Conservation (phyloP, 805 yeast species). For the Nakazawaea wickerhamii region DNA sequence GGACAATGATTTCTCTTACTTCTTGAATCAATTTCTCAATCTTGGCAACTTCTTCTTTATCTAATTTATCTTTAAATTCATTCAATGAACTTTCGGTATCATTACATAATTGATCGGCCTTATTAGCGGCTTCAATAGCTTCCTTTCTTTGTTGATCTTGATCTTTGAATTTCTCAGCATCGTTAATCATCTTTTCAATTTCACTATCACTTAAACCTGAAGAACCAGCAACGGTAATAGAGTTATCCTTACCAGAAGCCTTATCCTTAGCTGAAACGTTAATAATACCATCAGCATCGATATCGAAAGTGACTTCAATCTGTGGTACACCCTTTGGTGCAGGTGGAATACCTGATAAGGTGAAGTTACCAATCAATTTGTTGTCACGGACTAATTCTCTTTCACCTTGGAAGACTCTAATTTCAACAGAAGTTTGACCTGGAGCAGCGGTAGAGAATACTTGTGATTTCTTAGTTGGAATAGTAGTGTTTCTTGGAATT, state of each 20-base stretch:
- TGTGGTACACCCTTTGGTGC: slow-evolving; percentile 95
- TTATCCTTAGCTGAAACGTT: slow-evolving; percentile 78
- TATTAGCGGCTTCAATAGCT: slow-evolving; percentile 67
- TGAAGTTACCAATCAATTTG: slow-evolving; percentile 96
- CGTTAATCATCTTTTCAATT: slow-evolving; percentile 55
- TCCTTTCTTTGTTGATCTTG: slow-evolving; percentile 54
- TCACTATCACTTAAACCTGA: slow-evolving; percentile 68
- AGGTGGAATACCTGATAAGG: slow-evolving; percentile 91
- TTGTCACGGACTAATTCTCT: slow-evolving; percentile 97
- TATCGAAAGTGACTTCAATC: slow-evolving; percentile 91
- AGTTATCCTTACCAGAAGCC: slow-evolving; percentile 72
- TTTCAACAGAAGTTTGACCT: slow-evolving; percentile 95
- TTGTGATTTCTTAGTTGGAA: slow-evolving; percentile 95
- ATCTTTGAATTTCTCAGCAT: slow-evolving; percentile 58
- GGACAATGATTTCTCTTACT: slow-evolving; percentile 60
- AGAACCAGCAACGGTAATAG: slow-evolving; percentile 67
- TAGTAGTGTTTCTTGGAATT: slow-evolving; percentile 90
- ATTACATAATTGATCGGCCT: slow-evolving; percentile 71
- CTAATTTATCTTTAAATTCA: slow-evolving; percentile 64
- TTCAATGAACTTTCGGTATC: slow-evolving; percentile 85
- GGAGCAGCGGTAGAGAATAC: slow-evolving; percentile 94
- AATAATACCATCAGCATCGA: slow-evolving; percentile 91
- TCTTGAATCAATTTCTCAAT: slow-evolving; percentile 50
- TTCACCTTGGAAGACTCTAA: slow-evolving; percentile 99
- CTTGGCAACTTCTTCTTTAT: slow-evolving; percentile 41